phyloP scores from a whole-genome alignment of 805 yeast genomes.

The Ogataea pini region DNA sequence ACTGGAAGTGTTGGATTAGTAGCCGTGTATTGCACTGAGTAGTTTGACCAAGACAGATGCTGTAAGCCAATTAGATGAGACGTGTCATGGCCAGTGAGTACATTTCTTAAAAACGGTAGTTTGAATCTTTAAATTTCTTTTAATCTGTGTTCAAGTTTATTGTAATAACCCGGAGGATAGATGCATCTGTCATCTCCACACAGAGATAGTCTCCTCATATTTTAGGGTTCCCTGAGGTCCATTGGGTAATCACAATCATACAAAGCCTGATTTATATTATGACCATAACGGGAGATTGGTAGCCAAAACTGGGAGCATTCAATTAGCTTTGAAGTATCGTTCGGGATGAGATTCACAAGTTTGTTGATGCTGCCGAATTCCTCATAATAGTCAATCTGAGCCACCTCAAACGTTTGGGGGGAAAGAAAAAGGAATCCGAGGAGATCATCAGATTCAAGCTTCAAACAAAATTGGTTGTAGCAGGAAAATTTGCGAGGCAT shows the following conservation, averaged over 20 bases:
- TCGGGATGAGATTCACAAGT: constrained; percentile 12
- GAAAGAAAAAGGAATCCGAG: constrained; percentile 19
- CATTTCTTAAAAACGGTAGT: background rate
- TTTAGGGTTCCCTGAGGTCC: constrained; percentile 10
- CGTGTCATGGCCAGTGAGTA: background rate
- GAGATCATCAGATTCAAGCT: constrained; percentile 21
- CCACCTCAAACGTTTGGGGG: constrained; percentile 17
- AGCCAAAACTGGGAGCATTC: constrained; percentile 18
- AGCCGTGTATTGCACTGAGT: constrained; percentile 16
- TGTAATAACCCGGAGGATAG: background rate
- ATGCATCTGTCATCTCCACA: constrained; percentile 6
- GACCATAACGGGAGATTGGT: background rate
- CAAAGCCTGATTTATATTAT: constrained; percentile 13
- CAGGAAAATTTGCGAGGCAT: constrained; percentile 23
- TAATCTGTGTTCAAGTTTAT: no score
- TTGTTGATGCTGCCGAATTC: constrained; percentile 22
- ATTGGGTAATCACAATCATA: constrained; percentile 1
- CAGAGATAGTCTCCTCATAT: constrained; percentile 16
- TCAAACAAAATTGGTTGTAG: constrained; percentile 20
- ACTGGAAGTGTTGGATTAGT: constrained; percentile 16
- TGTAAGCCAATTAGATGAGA: constrained; percentile 6
- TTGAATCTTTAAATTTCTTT: background rate
- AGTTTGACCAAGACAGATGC: constrained; percentile 20
- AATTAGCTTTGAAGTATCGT: constrained; percentile 10
- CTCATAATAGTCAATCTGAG: constrained; percentile 24